Evolutionary conservation across 768 basidiomycete genomes (phyloP).

Genomic region (Kockovaella imperatae): DNA sequence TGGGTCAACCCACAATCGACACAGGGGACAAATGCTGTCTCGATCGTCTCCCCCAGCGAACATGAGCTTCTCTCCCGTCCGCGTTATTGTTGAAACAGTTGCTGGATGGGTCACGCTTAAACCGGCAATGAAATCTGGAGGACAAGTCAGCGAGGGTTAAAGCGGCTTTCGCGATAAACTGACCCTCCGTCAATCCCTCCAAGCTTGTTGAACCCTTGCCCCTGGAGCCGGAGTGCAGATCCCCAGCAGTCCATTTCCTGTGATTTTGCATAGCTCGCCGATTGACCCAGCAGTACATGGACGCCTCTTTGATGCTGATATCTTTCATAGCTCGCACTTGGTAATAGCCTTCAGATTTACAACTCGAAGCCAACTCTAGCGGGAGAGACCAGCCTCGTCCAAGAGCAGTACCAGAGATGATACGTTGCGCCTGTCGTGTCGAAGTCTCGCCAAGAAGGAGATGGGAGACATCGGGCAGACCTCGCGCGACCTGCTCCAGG

Average conservation of each 20-base stretch:
- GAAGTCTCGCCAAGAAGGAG: slow-evolving; percentile 40
- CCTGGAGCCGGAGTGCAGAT: slow-evolving; percentile 21
- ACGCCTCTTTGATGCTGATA: slow-evolving; percentile 35
- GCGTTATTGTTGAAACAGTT: slow-evolving; percentile 43
- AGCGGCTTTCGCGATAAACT: slow-evolving; percentile 7
- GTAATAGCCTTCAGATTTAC: slow-evolving; percentile 1
- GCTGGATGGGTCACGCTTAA: slow-evolving; percentile 39
- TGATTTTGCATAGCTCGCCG: slow-evolving; percentile 26
- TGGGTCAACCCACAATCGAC: slow-evolving; percentile 27
- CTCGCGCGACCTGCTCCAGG: slow-evolving; percentile 12
- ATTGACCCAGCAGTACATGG: slow-evolving; percentile 31
- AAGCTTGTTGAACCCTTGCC: slow-evolving; percentile 37
- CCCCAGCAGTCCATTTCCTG: slow-evolving; percentile 24
- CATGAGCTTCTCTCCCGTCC: slow-evolving; percentile 42
- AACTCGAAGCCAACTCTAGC: slow-evolving; percentile 25
- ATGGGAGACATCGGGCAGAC: slow-evolving; percentile 33
- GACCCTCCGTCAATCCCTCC: slow-evolving; percentile 40
- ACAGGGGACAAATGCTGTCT: slow-evolving; percentile 23
- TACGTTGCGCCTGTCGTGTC: slow-evolving; percentile 36
- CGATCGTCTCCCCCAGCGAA: slow-evolving; percentile 22
- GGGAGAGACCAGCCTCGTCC: slow-evolving; percentile 41
- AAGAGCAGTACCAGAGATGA: slow-evolving; percentile 35
- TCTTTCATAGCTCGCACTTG: slow-evolving; percentile 41
- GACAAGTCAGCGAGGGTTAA: neutral
- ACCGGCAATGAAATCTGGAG: slow-evolving; percentile 38